Evolutionary conservation across 2,329 filamentous ascomycete species (phyloP).

Genomic region (Ophiostoma triangulosporum): DNA sequence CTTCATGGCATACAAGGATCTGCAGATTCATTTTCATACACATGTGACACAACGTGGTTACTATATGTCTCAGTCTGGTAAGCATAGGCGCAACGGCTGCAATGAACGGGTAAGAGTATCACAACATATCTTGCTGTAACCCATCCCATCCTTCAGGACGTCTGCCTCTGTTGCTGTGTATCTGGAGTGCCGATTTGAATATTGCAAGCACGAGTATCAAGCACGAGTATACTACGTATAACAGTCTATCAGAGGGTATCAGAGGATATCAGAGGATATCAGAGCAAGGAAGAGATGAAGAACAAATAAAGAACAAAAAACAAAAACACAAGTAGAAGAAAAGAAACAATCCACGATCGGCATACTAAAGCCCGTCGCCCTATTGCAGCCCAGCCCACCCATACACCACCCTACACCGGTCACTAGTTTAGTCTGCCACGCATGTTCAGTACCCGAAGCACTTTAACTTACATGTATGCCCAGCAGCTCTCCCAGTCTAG

Average conservation of each 20-base stretch:
- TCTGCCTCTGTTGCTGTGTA: neutral
- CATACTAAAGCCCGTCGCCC: neutral
- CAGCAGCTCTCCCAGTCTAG: neutral
- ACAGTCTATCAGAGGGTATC: too few relatives aligned
- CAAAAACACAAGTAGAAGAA: neutral
- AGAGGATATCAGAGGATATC: neutral
- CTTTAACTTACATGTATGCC: neutral
- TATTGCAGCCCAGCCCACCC: neutral
- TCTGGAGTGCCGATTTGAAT: too few relatives aligned
- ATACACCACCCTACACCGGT: conserved; percentile 6
- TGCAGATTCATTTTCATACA: neutral
- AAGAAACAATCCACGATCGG: neutral
- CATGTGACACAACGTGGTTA: neutral
- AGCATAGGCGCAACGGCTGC: neutral
- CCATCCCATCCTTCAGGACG: neutral
- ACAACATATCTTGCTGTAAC: neutral
- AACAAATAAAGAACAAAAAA: neutral
- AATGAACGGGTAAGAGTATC: neutral
- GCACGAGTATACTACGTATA: too few relatives aligned
- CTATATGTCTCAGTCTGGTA: neutral
- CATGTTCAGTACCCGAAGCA: too few relatives aligned
- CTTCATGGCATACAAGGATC: neutral
- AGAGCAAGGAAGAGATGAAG: neutral
- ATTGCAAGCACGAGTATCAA: too few relatives aligned
- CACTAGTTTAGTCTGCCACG: conserved; percentile 3